Conservation (phyloP, 1,284 basidiomycete species). For the Rhodotorula sp. region DNA sequence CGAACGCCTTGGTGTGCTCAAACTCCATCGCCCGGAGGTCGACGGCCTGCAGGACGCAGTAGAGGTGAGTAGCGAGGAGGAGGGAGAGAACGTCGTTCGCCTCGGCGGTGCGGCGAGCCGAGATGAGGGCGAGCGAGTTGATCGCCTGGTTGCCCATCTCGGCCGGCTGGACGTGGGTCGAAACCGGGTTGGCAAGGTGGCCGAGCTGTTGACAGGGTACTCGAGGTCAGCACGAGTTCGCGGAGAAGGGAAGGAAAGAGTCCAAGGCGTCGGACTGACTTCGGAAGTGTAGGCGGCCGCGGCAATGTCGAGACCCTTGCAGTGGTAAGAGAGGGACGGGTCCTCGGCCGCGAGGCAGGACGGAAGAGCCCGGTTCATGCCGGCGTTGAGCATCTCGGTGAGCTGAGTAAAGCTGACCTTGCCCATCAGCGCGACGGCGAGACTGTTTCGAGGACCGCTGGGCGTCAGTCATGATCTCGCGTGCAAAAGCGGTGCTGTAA, state of each 20-base stretch:
- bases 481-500: no score
- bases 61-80: conserved; percentile 71
- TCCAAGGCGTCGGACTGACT: not conserved
- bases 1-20: conserved; percentile 61
- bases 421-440: conserved; percentile 76
- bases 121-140: conserved; percentile 76
- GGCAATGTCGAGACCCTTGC: conserved; percentile 82
- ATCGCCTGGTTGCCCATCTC: conserved; percentile 74
- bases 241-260: no score
- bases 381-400: conserved; percentile 76
- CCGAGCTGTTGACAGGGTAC: conserved; percentile 56
- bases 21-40: conserved; percentile 70
- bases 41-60: conserved; percentile 74
- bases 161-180: conserved; percentile 65
- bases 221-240: not conserved
- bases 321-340: conserved; percentile 74
- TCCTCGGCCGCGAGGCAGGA: conserved; percentile 78
- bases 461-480: not conserved
- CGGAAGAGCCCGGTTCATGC: conserved; percentile 78
- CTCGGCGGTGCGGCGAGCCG: conserved; percentile 71
- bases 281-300: conserved; percentile 76
- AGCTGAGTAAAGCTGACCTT: conserved; percentile 79
- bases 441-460: conserved; percentile 48
- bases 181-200: conserved; percentile 76
- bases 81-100: conserved; percentile 73